A percentile compares a stretch with the other conserved stretches of the same genome.
phyloP scores from a whole-genome alignment of 805 yeast genomes.

The Pichia nanzhaoensis region DNA sequence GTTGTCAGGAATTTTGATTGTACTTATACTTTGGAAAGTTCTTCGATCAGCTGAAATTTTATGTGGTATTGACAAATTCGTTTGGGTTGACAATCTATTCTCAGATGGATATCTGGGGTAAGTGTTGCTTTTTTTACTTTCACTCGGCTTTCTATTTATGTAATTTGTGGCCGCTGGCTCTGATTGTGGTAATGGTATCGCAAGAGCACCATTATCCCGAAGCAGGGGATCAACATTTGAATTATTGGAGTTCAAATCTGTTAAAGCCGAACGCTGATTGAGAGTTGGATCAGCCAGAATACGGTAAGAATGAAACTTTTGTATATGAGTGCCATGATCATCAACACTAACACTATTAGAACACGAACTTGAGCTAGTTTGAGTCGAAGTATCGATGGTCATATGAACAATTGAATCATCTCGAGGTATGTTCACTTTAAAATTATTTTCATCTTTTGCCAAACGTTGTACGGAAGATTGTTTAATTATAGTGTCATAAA shows the following conservation, averaged over 20 bases:
- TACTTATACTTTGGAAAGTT: constrained; percentile 23
- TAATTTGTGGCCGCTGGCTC: background rate
- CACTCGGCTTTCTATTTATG: background rate
- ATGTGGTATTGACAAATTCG: background rate
- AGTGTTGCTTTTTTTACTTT: constrained; percentile 1
- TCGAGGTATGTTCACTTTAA: constrained; percentile 3
- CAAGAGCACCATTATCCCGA: background rate
- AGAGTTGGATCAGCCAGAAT: constrained; percentile 2
- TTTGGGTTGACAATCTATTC: background rate
- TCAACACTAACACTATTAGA: background rate
- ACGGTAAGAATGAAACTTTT: constrained; percentile 4
- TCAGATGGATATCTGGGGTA: constrained; percentile 5
- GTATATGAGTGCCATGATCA: background rate
- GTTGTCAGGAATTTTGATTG: constrained; percentile 26
- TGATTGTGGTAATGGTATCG: constrained; percentile 3
- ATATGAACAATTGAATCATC: constrained; percentile 3
- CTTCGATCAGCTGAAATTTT: constrained; percentile 16
- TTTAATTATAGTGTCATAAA: background rate
- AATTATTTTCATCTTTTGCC: constrained; percentile 4
- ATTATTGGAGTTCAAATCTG: background rate
- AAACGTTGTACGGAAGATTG: background rate
- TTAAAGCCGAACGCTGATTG: background rate
- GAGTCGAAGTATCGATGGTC: constrained; percentile 1
- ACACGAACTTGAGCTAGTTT: constrained; percentile 3
- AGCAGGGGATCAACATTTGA: constrained; percentile 9